These are phyloP conservation scores for Ascobolus immersus DNA, from an alignment of 495 filamentous ascomycete species.

Conservation along the genomic window DNA sequence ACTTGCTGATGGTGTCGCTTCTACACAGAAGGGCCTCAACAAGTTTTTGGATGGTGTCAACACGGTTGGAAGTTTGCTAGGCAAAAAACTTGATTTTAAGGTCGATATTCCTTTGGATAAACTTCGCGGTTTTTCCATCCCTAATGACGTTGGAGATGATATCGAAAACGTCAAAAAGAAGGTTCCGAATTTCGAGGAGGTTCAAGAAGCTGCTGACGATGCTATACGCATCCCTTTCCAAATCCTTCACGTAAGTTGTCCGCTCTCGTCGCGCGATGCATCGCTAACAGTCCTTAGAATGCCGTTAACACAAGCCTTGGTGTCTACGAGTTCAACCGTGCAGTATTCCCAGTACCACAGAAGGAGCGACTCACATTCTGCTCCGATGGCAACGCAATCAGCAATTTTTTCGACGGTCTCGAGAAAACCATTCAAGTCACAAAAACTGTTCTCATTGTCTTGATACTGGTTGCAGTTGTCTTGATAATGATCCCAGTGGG, in stretches of 20 bases:
- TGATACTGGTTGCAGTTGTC: conserved; percentile 42
- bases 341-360: conserved; percentile 48
- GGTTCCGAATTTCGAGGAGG: conserved; percentile 59
- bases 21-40: conserved; percentile 37
- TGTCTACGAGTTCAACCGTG: conserved; percentile 49
- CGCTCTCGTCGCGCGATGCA: not conserved
- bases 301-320: conserved; percentile 39
- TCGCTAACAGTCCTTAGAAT: conserved; percentile 22
- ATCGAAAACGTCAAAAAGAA: conserved; percentile 43
- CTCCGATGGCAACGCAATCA: conserved; percentile 56
- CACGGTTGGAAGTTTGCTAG: conserved; percentile 18
- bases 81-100: conserved; percentile 16
- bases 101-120: conserved; percentile 38
- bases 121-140: conserved; percentile 45
- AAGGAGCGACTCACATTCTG: conserved; percentile 73
- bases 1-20: conserved; percentile 27
- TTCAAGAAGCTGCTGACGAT: conserved; percentile 48
- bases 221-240: conserved; percentile 58
- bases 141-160: conserved; percentile 33
- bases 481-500: conserved; percentile 51
- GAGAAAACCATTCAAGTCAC: conserved; percentile 32
- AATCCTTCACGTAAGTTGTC: conserved; percentile 17
- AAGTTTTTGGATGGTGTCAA: conserved; percentile 22
- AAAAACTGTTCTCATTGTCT: conserved; percentile 44
- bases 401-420: conserved; percentile 59